phyloP scores from a whole-genome alignment of 2,329 filamentous ascomycete genomes.

The Scedosporium minutisporum region DNA sequence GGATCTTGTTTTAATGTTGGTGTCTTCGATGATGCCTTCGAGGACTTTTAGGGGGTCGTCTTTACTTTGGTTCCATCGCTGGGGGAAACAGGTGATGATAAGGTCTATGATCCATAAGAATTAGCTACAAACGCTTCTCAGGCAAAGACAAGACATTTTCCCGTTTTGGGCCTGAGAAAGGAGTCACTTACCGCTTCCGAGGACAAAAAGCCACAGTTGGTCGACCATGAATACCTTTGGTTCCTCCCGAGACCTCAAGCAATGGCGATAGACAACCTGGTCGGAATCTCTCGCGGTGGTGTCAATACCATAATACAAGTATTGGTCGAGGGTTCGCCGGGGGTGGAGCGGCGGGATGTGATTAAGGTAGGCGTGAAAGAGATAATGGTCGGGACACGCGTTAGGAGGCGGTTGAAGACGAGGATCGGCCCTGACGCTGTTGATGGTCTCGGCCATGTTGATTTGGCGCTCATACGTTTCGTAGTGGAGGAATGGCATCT shows the following conservation, averaged over 20 bases:
- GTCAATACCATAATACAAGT: conserved; percentile 29
- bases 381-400: not conserved
- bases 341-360: conserved; percentile 28
- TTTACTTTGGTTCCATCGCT: conserved; percentile 32
- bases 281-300: conserved; percentile 29
- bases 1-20: conserved; percentile 4
- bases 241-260: not conserved
- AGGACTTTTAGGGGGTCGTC: conserved; percentile 17
- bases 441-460: conserved; percentile 18
- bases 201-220: conserved; percentile 34
- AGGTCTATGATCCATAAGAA: not conserved
- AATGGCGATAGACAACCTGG: conserved; percentile 30
- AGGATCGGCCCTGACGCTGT: not conserved
- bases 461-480: conserved; percentile 24
- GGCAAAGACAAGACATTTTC: not conserved
- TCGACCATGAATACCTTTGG: conserved; percentile 30
- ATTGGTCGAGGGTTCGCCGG: conserved; percentile 35
- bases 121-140: not conserved
- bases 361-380: conserved; percentile 18
- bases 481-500: conserved; percentile 34
- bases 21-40: conserved; percentile 6
- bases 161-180: too few species aligned
- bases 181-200: conserved; percentile 19
- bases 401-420: not conserved
- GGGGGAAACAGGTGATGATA: conserved; percentile 30